Evolutionary conservation across 2,329 filamentous ascomycete genomes (phyloP).

Genomic region (Alternaria viburni): DNA sequence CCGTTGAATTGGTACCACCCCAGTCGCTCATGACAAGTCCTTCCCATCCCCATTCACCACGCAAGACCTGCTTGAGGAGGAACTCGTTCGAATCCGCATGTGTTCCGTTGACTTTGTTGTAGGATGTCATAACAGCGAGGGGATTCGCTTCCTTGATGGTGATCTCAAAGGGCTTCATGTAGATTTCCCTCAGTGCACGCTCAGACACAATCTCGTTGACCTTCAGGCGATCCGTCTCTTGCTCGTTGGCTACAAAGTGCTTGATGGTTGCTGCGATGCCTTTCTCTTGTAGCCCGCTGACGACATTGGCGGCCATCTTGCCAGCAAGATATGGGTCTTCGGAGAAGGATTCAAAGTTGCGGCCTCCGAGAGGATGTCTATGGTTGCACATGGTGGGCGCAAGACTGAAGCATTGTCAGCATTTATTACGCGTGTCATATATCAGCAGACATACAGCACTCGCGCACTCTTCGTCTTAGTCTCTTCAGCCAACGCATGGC

Average conservation of each 20-base stretch:
- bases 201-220: constrained; percentile 57
- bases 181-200: constrained; percentile 65
- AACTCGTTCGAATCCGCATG: constrained; percentile 70
- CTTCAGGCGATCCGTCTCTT: constrained; percentile 73
- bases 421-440: no score
- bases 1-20: constrained; percentile 51
- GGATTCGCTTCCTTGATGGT: constrained; percentile 73
- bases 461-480: constrained; percentile 74
- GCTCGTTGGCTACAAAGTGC: constrained; percentile 72
- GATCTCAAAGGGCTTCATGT: constrained; percentile 68
- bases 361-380: constrained; percentile 76
- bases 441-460: constrained; percentile 57
- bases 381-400: constrained; percentile 83
- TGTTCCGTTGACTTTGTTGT: constrained; percentile 75
- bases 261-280: constrained; percentile 76
- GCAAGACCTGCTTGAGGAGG: constrained; percentile 70
- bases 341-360: constrained; percentile 78
- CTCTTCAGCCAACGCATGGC: constrained; percentile 73
- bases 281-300: constrained; percentile 67
- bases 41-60: constrained; percentile 74
- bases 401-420: constrained; percentile 49
- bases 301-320: constrained; percentile 67
- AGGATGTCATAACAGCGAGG: constrained; percentile 74
- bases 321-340: constrained; percentile 74
- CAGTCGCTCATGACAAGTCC: constrained; percentile 73